Base-by-base conservation (phyloP, 352 stramenopile genomes). In the Globisporangium paroecandrum region DNA sequence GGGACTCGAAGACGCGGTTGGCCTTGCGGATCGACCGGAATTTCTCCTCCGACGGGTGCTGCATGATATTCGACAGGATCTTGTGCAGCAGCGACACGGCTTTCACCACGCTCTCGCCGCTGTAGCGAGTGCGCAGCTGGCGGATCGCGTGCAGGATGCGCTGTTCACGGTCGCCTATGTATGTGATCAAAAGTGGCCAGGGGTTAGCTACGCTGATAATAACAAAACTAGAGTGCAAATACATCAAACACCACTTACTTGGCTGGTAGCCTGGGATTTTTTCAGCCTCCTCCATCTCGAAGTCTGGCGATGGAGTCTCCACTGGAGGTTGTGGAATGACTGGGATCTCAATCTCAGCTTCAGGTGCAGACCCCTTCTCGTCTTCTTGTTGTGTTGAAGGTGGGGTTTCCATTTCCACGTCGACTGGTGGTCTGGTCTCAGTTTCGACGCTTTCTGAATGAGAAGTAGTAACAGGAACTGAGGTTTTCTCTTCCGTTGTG, bases 11-110 rank as follows among this genome's bases (percentile, higher is more conserved):
- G 15, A 91, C 57, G 7, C 74, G 76, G 66, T 91, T 94, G 13
- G 72, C 59, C 51, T 91, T 91, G 41, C 83, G 82, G 32, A 94
- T 85, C 18, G 77, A 82, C 34, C 78, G 79, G 64, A 85, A 93
- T 63, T 90, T 91, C 38, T 65, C 68, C 25, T 93, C 76, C 2
- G 36, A 22, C 1, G 84, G 79, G 47, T 90, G 68, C n/a, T 72
- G 36, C n/a, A 90, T 71, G 60, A 94, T 83, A 72, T 94, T 94
- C 41, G 78, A 81, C 12, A 94, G 72, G 67, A 94, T 87, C 60
- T 87, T 86, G 65, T 90, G 66, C 18, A 94, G 73, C 24, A 90
- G 43, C 2, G 75, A 77, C 0, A 71, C 72, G 3, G 84, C 75
- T 18, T 74, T 81, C 3, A 56, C n/a, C 3, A 82, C 78, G 20